These are phyloP conservation scores for Hevea brasiliensis DNA, from an alignment of 345 rosid genomes.

Conservation along the genomic window DNA sequence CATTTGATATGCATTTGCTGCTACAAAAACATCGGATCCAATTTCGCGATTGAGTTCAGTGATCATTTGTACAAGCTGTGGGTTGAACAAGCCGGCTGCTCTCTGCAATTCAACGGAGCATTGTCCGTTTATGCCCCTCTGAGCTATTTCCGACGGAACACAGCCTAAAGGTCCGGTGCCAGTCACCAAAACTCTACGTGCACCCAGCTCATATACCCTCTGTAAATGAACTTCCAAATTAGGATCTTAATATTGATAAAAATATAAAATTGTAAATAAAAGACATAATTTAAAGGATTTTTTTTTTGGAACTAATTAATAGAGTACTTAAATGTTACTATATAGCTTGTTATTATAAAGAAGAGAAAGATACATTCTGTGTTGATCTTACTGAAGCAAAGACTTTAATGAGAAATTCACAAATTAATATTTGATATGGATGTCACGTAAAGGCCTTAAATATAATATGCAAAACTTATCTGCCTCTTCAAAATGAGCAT, in stretches of 20 bases:
- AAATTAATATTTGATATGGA: neutral
- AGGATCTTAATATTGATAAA: no score
- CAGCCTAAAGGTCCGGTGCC: conserved; percentile 91
- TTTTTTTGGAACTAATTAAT: no score
- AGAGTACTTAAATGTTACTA: no score
- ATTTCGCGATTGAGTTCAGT: conserved; percentile 48
- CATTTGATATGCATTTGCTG: conserved; percentile 55
- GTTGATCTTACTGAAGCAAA: no score
- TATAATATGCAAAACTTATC: neutral
- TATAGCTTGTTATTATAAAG: no score
- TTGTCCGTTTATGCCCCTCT: conserved; percentile 52
- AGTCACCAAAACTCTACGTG: conserved; percentile 74
- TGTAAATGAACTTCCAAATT: conserved; percentile 25
- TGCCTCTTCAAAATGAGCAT: neutral
- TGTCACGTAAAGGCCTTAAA: conserved; percentile 6
- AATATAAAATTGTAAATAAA: no score
- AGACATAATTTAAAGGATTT: no score
- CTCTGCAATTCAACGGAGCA: conserved; percentile 54
- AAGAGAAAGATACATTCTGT: no score
- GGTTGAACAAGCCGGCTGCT: conserved; percentile 66
- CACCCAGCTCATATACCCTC: conserved; percentile 68
- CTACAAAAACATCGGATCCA: conserved; percentile 53
- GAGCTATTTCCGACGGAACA: conserved; percentile 68
- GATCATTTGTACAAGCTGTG: conserved; percentile 55
- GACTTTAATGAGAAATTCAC: conserved; percentile 1